Evolutionary conservation across 345 rosid species (phyloP).

Genomic region (Eucalyptus pumila): DNA sequence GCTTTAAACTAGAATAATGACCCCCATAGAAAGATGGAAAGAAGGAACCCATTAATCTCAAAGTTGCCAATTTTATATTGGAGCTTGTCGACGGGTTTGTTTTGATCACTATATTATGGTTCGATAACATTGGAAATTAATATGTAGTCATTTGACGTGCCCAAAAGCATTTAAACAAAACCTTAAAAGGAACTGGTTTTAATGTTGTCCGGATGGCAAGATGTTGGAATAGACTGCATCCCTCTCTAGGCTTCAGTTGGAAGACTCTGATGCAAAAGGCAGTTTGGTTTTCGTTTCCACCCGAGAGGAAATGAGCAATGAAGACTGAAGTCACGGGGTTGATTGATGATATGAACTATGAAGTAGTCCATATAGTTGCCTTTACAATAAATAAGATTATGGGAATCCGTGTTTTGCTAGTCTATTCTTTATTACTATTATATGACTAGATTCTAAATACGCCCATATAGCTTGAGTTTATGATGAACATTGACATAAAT

Average conservation of each 20-base stretch:
- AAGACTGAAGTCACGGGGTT: not conserved
- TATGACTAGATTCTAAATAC: no score
- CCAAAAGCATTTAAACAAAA: no score
- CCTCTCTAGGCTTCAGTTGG: not conserved
- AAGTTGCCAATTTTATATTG: not conserved
- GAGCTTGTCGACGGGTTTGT: rapidly evolving
- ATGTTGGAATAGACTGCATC: not conserved
- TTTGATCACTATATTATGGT: not conserved
- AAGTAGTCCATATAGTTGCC: not conserved
- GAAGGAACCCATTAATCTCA: not conserved
- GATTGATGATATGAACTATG: not conserved
- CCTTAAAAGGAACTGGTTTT: not conserved
- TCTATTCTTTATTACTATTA: not conserved
- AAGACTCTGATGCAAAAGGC: not conserved
- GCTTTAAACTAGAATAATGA: not conserved
- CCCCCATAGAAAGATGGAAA: not conserved
- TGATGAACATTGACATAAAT: no score
- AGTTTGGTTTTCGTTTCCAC: not conserved
- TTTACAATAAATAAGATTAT: not conserved
- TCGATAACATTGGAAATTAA: not conserved
- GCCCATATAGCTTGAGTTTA: no score
- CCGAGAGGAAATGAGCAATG: not conserved
- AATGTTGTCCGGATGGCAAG: not conserved
- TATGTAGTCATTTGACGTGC: not conserved
- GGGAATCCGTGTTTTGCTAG: not conserved